Base-by-base conservation (phyloP, 148 eudicot genomes). In the Camellia sinensis region DNA sequence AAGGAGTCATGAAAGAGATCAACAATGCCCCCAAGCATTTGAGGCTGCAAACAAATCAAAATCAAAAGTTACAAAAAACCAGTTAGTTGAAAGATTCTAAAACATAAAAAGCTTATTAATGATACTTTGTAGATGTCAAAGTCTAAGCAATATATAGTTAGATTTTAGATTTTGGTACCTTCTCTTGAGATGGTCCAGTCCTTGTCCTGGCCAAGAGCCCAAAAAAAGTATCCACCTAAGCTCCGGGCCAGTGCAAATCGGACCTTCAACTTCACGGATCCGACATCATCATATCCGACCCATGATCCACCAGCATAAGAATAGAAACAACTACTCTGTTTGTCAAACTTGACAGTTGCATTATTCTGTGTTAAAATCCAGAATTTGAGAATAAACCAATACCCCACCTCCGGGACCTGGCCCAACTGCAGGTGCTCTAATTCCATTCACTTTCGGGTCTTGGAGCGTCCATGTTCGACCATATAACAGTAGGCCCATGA, bases 141-240 rank as follows among this genome's bases (percentile, higher is more conserved):
- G 10, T 9, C 6, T 9, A 50, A 50, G 7, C 10, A 57, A 15
- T 9, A 15, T 14, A 57, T 11, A 22, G 22, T 65, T 5, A 10
- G 29, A 43, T 7, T 22, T 9, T 5, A 37, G 3, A 6, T 21
- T 22, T 2, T 22, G 6, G 5, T 67, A 67, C 71, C 71, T 67
- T 67, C 71, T n/a, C 61, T 77, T 22, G 80, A 50, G 59, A 77
- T 12, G 29, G 71, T 40, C 80, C 80, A 77, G 44, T 66, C 48
- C 46, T 64, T 13, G 29, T 65, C 80, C 17, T 46, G 80, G 21
- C 72, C 80, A 10, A 77, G 13, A 17, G 62, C 80, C 80, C 80
- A 77, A 37, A 77, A 64, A 62, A 77, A 66, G 21, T 77, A 77
- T 57, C 80, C 80, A 6, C 80, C 80, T 21, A 77, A 54, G 62